Conservation (phyloP, 1,284 basidiomycete genomes). For the Cutaneotrichosporon sp. region DNA sequence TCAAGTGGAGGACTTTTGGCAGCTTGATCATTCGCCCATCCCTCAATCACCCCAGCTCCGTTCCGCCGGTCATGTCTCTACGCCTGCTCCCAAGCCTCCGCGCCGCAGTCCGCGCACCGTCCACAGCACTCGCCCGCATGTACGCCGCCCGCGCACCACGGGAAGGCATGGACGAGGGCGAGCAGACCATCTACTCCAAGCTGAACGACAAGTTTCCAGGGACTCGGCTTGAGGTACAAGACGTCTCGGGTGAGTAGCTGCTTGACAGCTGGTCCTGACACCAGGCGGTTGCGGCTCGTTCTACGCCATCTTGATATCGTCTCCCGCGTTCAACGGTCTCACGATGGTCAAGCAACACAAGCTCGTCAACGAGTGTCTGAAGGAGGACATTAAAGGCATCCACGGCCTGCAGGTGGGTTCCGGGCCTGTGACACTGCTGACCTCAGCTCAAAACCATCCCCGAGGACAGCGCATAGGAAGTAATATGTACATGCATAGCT, state of each 20-base stretch:
- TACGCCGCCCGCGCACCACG: conserved; percentile 11
- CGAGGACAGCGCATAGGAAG: conserved; percentile 21
- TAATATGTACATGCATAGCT: conserved; percentile 9
- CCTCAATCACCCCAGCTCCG: background rate
- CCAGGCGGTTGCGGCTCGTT: conserved; percentile 93
- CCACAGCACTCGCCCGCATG: conserved; percentile 2
- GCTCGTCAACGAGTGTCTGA: conserved; percentile 79
- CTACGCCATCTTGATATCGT: conserved; percentile 87
- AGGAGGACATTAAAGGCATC: conserved; percentile 83
- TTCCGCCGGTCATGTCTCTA: background rate
- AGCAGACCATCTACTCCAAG: conserved; percentile 66
- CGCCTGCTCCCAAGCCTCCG: conserved; percentile 7
- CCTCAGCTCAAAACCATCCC: conserved; percentile 41
- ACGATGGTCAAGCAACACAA: conserved; percentile 89
- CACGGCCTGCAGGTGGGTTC: conserved; percentile 84
- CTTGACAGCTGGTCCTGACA: background rate
- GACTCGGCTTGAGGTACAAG: conserved; percentile 71
- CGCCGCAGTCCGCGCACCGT: background rate
- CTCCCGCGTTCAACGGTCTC: conserved; percentile 76
- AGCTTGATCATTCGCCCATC: background rate
- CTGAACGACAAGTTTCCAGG: conserved; percentile 69
- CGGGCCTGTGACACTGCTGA: background rate
- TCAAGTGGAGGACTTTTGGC: background rate
- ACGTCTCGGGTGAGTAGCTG: conserved; percentile 70
- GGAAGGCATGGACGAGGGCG: conserved; percentile 55